A percentile compares a stretch with the other conserved stretches of the same genome.
phyloP scores from a whole-genome alignment of 2,329 filamentous ascomycete species.

The Emericellopsis cladophorae region DNA sequence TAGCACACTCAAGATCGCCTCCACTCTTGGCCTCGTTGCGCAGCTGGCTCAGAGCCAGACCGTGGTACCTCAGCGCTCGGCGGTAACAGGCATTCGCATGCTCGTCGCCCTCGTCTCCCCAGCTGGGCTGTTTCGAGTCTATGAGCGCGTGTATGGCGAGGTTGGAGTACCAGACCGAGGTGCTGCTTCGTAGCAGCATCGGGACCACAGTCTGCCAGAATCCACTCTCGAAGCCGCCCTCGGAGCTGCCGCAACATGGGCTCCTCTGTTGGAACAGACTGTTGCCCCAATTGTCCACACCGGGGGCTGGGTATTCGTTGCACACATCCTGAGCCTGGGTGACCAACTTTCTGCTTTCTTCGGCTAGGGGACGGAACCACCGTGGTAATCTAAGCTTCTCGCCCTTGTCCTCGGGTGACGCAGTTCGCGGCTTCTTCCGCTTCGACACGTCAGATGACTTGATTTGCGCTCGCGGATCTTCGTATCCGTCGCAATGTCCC shows the following conservation, averaged over 20 bases:
- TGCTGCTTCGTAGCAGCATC: conserved; percentile 16
- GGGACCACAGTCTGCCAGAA: conserved; percentile 23
- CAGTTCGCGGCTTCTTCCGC: background rate
- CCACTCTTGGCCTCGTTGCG: conserved; percentile 7
- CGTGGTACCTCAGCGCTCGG: conserved; percentile 18
- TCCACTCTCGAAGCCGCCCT: conserved; percentile 5
- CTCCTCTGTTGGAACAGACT: background rate
- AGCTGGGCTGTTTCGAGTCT: conserved; percentile 11
- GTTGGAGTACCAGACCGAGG: conserved; percentile 21
- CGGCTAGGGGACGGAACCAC: background rate
- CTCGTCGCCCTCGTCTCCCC: conserved; percentile 4
- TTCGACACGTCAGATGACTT: background rate
- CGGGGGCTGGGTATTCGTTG: background rate
- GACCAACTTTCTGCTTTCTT: conserved; percentile 2
- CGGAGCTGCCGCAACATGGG: background rate
- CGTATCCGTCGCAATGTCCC: conserved; percentile 17
- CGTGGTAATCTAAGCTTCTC: background rate
- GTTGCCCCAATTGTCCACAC: too few species aligned
- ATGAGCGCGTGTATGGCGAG: conserved; percentile 21
- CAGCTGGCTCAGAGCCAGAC: conserved; percentile 16
- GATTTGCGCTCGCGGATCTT: background rate
- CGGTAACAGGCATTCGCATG: conserved; percentile 12
- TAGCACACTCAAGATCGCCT: conserved; percentile 12
- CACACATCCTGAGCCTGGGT: background rate
- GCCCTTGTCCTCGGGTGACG: background rate